phyloP scores from a whole-genome alignment of 306 rosid species.

The Spatholobus suberectus region DNA sequence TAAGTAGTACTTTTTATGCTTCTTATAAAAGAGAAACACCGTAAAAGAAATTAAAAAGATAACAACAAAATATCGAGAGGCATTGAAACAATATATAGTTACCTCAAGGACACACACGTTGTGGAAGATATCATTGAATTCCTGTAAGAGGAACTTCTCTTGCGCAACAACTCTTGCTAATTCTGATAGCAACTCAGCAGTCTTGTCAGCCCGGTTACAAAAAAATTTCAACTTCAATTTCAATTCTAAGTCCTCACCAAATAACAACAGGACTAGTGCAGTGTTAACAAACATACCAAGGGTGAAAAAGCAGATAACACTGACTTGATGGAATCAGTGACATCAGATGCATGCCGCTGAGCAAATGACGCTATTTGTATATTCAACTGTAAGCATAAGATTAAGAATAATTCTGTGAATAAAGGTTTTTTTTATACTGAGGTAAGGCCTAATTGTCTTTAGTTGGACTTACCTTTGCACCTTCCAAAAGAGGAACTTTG shows the following conservation, averaged over 20 bases:
- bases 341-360: slow-evolving; percentile 56
- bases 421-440: background rate
- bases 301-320: slow-evolving; percentile 46
- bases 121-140: slow-evolving; percentile 53
- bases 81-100: background rate
- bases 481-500: slow-evolving; percentile 71
- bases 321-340: slow-evolving; percentile 50
- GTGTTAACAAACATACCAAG: slow-evolving; percentile 47
- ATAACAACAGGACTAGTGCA: background rate
- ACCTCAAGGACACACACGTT: slow-evolving; percentile 64
- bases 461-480: slow-evolving; percentile 59
- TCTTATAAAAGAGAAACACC: background rate
- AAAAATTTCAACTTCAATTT: slow-evolving; percentile 4
- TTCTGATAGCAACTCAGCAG: slow-evolving; percentile 53
- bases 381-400: slow-evolving; percentile 50
- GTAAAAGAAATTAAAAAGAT: background rate
- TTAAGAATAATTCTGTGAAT: background rate
- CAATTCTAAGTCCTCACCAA: background rate
- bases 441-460: background rate
- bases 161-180: slow-evolving; percentile 66
- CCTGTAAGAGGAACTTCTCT: slow-evolving; percentile 69
- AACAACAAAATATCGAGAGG: background rate
- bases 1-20: background rate
- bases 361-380: slow-evolving; percentile 30
- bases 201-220: slow-evolving; percentile 57